Conservation (phyloP, 2,329 filamentous ascomycete species). For the Leptosphaerulina australis region DNA sequence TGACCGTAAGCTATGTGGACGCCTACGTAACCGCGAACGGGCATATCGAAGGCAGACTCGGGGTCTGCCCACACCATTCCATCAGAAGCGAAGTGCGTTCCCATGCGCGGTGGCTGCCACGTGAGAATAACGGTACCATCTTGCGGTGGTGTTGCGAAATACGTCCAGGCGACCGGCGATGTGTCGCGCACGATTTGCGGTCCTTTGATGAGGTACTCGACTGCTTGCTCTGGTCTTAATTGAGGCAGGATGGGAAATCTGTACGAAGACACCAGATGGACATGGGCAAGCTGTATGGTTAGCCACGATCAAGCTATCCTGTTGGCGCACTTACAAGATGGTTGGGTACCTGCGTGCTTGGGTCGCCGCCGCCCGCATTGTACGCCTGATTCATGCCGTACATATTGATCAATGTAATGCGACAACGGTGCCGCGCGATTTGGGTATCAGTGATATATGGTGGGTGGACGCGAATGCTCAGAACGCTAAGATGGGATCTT, state of each 20-base stretch:
- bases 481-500: conserved; percentile 2
- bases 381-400: conserved; percentile 45
- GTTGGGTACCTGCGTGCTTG: conserved; percentile 44
- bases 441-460: not conserved
- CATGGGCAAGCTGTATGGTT: conserved; percentile 72
- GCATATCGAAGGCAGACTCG: conserved; percentile 77
- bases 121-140: conserved; percentile 84
- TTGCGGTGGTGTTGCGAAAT: conserved; percentile 74
- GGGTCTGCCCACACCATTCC: conserved; percentile 89
- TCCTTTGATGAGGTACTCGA: conserved; percentile 81
- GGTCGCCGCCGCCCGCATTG: conserved; percentile 36
- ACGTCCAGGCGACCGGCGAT: conserved; percentile 91
- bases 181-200: conserved; percentile 84
- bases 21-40: conserved; percentile 70
- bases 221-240: conserved; percentile 76
- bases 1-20: not conserved
- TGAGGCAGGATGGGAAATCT: conserved; percentile 76
- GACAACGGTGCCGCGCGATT: conserved; percentile 33
- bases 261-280: conserved; percentile 86
- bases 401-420: conserved; percentile 35
- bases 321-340: conserved; percentile 37
- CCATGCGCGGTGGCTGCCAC: conserved; percentile 78
- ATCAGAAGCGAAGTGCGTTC: conserved; percentile 82
- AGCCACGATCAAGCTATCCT: conserved; percentile 19
- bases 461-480: conserved; percentile 12